These are phyloP conservation scores for Mortierella sp. DNA, from an alignment of 371 early-diverging fungal genomes.

Conservation along the genomic window DNA sequence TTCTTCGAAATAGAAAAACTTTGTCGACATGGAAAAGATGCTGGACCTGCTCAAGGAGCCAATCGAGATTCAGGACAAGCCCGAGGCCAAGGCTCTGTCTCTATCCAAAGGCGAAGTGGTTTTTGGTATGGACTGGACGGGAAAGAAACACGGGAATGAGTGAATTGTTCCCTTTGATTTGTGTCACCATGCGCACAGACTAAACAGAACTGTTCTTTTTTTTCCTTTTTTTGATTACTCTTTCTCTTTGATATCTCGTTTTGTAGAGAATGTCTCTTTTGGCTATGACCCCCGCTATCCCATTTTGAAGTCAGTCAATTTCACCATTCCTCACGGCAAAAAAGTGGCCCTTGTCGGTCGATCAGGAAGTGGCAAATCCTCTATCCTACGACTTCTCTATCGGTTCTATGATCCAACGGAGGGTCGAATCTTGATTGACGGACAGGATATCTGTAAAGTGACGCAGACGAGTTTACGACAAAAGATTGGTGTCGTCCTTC, in stretches of 20 bases:
- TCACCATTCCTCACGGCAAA: constrained; percentile 83
- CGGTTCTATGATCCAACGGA: constrained; percentile 87
- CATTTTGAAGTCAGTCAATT: constrained; percentile 80
- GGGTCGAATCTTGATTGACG: constrained; percentile 91
- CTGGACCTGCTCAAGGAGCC: constrained; percentile 84
- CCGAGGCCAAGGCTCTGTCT: constrained; percentile 59
- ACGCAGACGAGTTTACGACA: constrained; percentile 73
- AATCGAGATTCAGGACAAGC: constrained; percentile 71
- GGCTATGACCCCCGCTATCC: constrained; percentile 75
- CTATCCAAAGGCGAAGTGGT: constrained; percentile 70
- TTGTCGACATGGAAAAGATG: constrained; percentile 96
- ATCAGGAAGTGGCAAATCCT: constrained; percentile 92
- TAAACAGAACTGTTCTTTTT: constrained; percentile 1
- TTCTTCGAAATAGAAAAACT: constrained; percentile 67
- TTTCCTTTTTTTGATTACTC: constrained; percentile 26
- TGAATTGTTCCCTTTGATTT: neutral
- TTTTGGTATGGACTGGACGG: constrained; percentile 60
- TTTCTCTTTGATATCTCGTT: constrained; percentile 25
- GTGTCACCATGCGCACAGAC: neutral
- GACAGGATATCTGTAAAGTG: constrained; percentile 82
- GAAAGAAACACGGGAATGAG: neutral
- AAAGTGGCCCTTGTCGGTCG: constrained; percentile 92
- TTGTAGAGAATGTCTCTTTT: constrained; percentile 79
- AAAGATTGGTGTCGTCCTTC: constrained; percentile 90
- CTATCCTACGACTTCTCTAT: constrained; percentile 89